Evolutionary conservation across 495 filamentous ascomycete genomes (phyloP), one percentile per base, ranked within the genome.

Genomic region (Physcia stellaris): DNA sequence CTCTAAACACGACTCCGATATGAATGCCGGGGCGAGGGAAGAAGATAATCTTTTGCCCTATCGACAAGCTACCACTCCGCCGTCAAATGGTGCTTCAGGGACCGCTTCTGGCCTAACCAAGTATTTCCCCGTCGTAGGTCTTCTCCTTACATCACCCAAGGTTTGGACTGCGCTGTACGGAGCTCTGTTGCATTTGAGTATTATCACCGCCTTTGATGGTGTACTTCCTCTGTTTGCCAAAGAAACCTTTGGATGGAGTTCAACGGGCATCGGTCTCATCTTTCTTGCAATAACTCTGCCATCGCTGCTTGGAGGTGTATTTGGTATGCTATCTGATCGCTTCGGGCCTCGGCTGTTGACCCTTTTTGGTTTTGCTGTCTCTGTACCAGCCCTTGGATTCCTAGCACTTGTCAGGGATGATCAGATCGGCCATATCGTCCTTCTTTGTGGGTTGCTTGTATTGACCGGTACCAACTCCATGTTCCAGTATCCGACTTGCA

Each of bases 251-350:
- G 43, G 55, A 39, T 82, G 71, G 70, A 55, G 63, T 31, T 66
- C 75, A 3, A 66, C 59, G 0, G 74, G 70, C 9, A 71, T 72
- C 5, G 78, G 75, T 6, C 57, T 82, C 3, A 55, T 79, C n/a
- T 80, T 82, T 49, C 59, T 82, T 1, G 63, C 71, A 2, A 13
- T 79, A 17, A 64, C 74, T 36, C 42, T 78, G n/a, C 77, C 75
- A 0, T 63, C 63, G 5, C 70, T 82, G 43, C 24, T 65, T 11
- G 63, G 65, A 0, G 76, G 76, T 0, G 15, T 77, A 6, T 53
- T 71, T n/a, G 77, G 78, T 13, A 22, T 17, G 12, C 4, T 41
- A 12, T 58, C 61, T 17, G 79, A 83, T 50, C 59, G 58, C 13
- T 67, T 71, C 37, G 74, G 75, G 9, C 66, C 73, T 6, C 68